phyloP scores from a whole-genome alignment of 352 stramenopile genomes.

The Globisporangium barbulae region DNA sequence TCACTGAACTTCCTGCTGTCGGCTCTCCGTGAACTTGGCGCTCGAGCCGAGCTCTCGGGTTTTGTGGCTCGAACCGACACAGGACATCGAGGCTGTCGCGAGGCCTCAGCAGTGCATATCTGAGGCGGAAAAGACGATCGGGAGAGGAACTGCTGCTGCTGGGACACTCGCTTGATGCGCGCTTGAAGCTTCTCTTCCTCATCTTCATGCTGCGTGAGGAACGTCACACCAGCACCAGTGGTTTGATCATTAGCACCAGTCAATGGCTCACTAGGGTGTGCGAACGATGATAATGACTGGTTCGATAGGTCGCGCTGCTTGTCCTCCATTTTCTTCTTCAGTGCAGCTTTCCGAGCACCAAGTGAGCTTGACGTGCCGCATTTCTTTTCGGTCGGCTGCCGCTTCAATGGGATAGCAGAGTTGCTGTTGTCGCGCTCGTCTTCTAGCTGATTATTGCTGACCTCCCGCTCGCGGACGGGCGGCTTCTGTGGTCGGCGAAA shows the following conservation, averaged over 20 bases:
- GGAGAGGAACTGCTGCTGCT: background rate
- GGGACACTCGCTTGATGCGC: background rate
- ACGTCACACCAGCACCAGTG: slow-evolving; percentile 19
- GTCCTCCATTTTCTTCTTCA: slow-evolving; percentile 40
- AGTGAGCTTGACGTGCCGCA: slow-evolving; percentile 12
- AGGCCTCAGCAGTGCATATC: background rate
- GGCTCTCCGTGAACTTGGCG: background rate
- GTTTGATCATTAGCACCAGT: background rate
- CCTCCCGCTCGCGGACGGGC: background rate
- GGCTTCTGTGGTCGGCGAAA: slow-evolving; percentile 6
- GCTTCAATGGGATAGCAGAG: background rate
- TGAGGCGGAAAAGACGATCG: background rate
- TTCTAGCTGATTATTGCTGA: slow-evolving; percentile 22
- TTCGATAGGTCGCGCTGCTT: slow-evolving; percentile 5
- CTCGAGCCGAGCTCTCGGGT: background rate
- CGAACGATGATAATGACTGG: background rate
- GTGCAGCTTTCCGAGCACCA: slow-evolving; percentile 30
- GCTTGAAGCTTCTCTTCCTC: slow-evolving; percentile 24
- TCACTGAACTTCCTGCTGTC: background rate
- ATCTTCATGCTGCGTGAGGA: slow-evolving; percentile 43
- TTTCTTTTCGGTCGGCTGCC: background rate
- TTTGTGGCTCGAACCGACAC: slow-evolving; percentile 6
- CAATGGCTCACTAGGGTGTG: background rate
- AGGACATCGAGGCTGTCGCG: slow-evolving; percentile 7
- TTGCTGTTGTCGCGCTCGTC: slow-evolving; percentile 9